Conservation (phyloP, 257 asterid genomes). For the Ligustrum vulgare region DNA sequence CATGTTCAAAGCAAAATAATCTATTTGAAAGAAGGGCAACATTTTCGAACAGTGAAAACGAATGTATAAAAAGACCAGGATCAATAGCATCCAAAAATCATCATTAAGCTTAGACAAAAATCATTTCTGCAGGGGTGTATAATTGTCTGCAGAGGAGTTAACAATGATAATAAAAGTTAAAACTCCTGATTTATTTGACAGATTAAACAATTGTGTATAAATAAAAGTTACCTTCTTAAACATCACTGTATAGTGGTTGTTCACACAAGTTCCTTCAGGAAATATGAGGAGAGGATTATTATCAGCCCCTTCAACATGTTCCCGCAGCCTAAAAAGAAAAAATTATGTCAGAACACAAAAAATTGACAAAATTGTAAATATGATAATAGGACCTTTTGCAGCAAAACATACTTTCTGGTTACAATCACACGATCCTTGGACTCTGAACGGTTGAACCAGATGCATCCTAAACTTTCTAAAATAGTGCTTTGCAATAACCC, state of each 20-base stretch:
- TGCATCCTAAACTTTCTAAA: constrained; percentile 94
- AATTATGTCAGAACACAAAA: background rate
- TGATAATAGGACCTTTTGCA: background rate
- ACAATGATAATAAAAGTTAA: no score
- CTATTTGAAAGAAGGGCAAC: background rate
- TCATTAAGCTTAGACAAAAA: background rate
- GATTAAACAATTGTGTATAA: no score
- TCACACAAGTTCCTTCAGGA: constrained; percentile 99
- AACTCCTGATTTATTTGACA: no score
- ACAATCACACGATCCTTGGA: constrained; percentile 95
- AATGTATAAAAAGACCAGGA: background rate
- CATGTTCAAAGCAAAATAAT: background rate
- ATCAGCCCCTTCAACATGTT: constrained; percentile 84
- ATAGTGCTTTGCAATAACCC: constrained; percentile 95
- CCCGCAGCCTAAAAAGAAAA: constrained; percentile 66
- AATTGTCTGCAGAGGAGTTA: background rate
- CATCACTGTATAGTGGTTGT: constrained; percentile 95
- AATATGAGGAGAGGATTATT: constrained; percentile 96
- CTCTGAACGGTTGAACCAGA: constrained; percentile 99
- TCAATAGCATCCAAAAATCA: background rate
- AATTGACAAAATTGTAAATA: no score
- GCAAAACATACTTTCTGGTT: constrained; percentile 69
- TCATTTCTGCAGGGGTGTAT: background rate
- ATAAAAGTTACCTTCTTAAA: constrained; percentile 72
- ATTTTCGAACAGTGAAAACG: background rate